Evolutionary conservation across 1,284 basidiomycete species (phyloP), one percentile per base, ranked within the genome.

Genomic region (Exsudoporus floridanus): DNA sequence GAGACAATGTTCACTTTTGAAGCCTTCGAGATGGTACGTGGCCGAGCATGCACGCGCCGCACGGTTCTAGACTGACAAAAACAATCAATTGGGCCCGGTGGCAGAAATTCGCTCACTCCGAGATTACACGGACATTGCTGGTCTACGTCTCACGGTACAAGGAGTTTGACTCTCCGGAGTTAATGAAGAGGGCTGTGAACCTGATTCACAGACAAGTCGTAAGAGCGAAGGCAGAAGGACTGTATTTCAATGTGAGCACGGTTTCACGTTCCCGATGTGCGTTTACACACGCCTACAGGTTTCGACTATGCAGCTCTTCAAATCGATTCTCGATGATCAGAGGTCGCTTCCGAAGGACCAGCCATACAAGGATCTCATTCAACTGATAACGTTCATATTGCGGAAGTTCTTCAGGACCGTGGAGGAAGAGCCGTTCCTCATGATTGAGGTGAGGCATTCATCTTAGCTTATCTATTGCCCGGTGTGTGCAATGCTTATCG

Each of bases 1-100:
- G 94, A 97, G 66, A 92, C 91, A 37, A 81, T 88, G 67, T 95
- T 96, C 72, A 90, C 90, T 1, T 94, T 98, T 66, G 86, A 92
- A 56, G 81, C 86, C 18, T 95, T 93, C 59, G 91, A 97, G 71
- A 78, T 81, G 78, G 94, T 94, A 59, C 58, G 86, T 68, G 55
- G 38, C 54, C 8, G n/a, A 46, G 57, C 60, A 61, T 28, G 63
- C 63, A 41, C 36, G 36, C 30, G 52, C 59, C 42, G 57, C 61
- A 52, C 45, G 51, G 46, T 47, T 35, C 7, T 53, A 44, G 44
- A 49, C 53, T 65, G 25, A 56, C 52, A 53, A 33, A 23, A 46
- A 49, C 53, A 50, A 55, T 49, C 46, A 40, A 66, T 48, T 55
- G 46, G 19, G n/a, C 9, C 62, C 57, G 64, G 37, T 51, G 37